Conservation (phyloP, 768 basidiomycete species). For the Galerina sulciceps region DNA sequence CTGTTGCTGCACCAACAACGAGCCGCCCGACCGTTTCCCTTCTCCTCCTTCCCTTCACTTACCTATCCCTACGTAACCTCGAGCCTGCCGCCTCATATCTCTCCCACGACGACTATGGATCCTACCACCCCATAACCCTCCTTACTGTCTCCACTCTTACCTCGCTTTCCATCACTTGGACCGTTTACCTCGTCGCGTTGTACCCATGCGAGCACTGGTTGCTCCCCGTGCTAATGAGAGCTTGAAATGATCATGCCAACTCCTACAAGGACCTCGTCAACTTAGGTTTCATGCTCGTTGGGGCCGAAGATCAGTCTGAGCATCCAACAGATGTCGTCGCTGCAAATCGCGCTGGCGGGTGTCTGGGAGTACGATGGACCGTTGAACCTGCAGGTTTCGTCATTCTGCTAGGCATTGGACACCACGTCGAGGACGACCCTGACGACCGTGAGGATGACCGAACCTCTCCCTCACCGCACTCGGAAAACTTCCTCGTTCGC, state of each 20-base stretch:
- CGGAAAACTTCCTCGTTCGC: constrained; percentile 23
- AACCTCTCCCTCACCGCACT: constrained; percentile 23
- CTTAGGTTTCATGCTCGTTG: constrained; percentile 22
- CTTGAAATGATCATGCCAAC: constrained; percentile 26
- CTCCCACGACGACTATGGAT: background rate
- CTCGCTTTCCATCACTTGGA: constrained; percentile 22
- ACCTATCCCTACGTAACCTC: constrained; percentile 17
- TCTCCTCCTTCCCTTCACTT: constrained; percentile 21
- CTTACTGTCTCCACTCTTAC: constrained; percentile 14
- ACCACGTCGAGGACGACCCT: constrained; percentile 1
- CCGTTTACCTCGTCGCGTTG: background rate
- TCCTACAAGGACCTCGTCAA: constrained; percentile 31
- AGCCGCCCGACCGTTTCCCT: constrained; percentile 3
- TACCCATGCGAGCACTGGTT: constrained; percentile 16
- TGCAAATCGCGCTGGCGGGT: constrained; percentile 23
- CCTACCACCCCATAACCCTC: constrained; percentile 20
- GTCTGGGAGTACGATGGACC: constrained; percentile 33
- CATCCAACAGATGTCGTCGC: constrained; percentile 24
- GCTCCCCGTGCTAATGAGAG: constrained; percentile 17
- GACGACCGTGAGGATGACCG: constrained; percentile 27
- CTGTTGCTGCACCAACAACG: background rate
- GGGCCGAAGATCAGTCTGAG: constrained; percentile 10
- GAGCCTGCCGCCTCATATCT: constrained; percentile 7
- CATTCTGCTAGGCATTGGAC: background rate
- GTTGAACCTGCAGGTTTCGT: constrained; percentile 18